Conservation (phyloP, 179 eudicot species). For the Kewa caespitosa region DNA sequence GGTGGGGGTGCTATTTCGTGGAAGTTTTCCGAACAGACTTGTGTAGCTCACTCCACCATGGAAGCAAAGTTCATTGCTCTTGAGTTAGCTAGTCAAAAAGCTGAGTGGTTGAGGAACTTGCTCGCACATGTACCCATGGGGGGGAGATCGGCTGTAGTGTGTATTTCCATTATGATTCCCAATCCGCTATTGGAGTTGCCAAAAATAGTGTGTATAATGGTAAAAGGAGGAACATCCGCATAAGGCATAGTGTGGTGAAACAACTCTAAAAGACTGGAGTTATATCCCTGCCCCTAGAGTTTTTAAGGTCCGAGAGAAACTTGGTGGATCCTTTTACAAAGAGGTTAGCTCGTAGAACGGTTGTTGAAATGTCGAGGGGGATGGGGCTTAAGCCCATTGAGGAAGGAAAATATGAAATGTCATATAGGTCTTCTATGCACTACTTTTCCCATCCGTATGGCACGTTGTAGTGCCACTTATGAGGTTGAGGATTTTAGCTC, state of each 20-base stretch:
- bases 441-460: too few species aligned
- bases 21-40: conserved; percentile 12
- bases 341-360: too few species aligned
- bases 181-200: not conserved
- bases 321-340: too few species aligned
- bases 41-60: conserved; percentile 9
- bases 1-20: conserved; percentile 10
- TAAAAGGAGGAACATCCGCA: too few species aligned
- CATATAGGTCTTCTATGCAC: too few species aligned
- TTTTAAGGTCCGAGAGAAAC: not conserved
- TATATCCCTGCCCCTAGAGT: not conserved
- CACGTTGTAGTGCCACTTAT: too few species aligned
- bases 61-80: conserved; percentile 18
- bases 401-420: too few species aligned
- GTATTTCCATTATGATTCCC: not conserved
- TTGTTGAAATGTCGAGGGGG: not conserved
- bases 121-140: not conserved
- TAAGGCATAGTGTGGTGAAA: not conserved
- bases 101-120: conserved; percentile 5
- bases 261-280: not conserved
- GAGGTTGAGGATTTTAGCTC: too few species aligned
- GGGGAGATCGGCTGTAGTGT: not conserved
- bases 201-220: not conserved
- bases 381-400: not conserved
- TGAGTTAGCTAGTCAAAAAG: conserved; percentile 8